Percentiles rank a stretch among this genome's conserved stretches.
phyloP scores from a whole-genome alignment of 495 filamentous ascomycete genomes.

The Trichoderma reesei region DNA sequence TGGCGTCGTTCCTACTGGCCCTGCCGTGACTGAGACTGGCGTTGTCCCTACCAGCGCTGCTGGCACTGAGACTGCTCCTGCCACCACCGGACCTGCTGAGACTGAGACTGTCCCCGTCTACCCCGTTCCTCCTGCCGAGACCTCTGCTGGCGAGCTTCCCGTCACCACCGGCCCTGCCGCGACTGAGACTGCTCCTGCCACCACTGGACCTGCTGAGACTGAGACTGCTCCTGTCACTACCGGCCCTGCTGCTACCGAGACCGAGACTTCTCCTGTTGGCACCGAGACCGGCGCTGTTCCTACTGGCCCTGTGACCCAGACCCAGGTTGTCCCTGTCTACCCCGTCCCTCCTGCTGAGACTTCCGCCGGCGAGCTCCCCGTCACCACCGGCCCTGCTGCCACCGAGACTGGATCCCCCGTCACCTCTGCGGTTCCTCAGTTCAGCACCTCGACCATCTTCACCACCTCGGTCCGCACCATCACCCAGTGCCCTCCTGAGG shows the following conservation, averaged over 20 bases:
- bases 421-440: conserved; percentile 11
- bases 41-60: conserved; percentile 17
- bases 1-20: background rate
- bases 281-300: background rate
- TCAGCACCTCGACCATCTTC: conserved; percentile 30
- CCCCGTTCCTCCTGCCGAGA: background rate
- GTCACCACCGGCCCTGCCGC: background rate
- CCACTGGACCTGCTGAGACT: background rate
- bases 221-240: background rate
- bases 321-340: background rate
- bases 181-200: background rate
- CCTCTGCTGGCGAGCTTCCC: background rate
- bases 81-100: background rate
- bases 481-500: conserved; percentile 24
- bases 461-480: conserved; percentile 26
- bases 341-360: background rate
- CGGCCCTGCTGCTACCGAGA: background rate
- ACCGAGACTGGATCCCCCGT: background rate
- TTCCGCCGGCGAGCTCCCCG: background rate
- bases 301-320: background rate
- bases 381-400: background rate
- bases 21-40: background rate
- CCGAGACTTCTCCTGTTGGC: background rate
- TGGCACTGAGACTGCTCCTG: conserved; percentile 7
- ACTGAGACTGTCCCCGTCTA: background rate